These are phyloP conservation scores for Cryphonectria radicalis DNA, from an alignment of 2,329 filamentous ascomycete genomes.

Conservation along the genomic window DNA sequence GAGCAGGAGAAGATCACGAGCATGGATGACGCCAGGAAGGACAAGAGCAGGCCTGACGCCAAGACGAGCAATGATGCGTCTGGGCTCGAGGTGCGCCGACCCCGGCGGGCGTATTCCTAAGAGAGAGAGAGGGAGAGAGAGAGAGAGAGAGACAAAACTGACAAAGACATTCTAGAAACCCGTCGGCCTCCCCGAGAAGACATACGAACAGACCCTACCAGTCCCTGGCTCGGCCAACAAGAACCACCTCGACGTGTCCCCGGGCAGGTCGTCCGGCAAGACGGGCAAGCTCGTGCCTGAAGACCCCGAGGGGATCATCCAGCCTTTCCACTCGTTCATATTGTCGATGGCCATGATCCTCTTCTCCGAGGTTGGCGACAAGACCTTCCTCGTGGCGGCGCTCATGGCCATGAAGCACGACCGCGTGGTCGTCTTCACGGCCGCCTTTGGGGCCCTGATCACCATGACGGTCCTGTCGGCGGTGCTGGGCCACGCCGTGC, in stretches of 20 bases:
- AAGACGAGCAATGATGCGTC: slow-evolving; percentile 46
- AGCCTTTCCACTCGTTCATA: slow-evolving; percentile 84
- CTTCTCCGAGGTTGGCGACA: slow-evolving; percentile 96
- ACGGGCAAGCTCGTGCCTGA: slow-evolving; percentile 43
- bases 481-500: slow-evolving; percentile 88
- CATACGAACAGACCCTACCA: slow-evolving; percentile 74
- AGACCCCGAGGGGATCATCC: slow-evolving; percentile 66
- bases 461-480: slow-evolving; percentile 96
- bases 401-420: slow-evolving; percentile 99
- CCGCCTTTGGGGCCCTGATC: slow-evolving; percentile 88
- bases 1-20: slow-evolving; percentile 71
- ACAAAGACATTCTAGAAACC: slow-evolving; percentile 66
- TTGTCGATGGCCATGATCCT: slow-evolving; percentile 97
- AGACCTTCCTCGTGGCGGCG: slow-evolving; percentile 95
- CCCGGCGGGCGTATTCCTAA: no score
- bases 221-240: slow-evolving; percentile 69
- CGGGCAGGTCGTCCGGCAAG: slow-evolving; percentile 33
- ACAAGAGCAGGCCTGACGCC: slow-evolving; percentile 45
- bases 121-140: background rate
- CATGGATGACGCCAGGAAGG: slow-evolving; percentile 45
- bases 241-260: slow-evolving; percentile 60
- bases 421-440: slow-evolving; percentile 88
- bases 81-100: slow-evolving; percentile 64
- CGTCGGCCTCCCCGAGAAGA: slow-evolving; percentile 75
- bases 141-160: slow-evolving; percentile 6